phyloP scores from a whole-genome alignment of 2,329 filamentous ascomycete genomes.

The Aureobasidium subglaciale region DNA sequence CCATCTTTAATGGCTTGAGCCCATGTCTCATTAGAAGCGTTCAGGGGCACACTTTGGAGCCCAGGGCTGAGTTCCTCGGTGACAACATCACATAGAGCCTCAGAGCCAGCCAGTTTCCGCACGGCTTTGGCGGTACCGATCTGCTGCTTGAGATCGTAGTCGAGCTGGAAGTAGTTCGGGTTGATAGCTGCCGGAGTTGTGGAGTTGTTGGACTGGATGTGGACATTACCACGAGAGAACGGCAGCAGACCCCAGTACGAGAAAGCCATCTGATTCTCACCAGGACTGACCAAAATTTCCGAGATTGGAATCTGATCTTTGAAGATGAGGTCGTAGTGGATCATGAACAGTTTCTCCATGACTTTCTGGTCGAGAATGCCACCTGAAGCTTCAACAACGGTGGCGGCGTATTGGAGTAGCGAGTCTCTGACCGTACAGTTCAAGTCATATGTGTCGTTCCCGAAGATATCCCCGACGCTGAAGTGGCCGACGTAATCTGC shows the following conservation, averaged over 20 bases:
- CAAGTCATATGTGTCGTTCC: conserved; percentile 20
- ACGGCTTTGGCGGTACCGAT: conserved; percentile 27
- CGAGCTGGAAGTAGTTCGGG: conserved; percentile 35
- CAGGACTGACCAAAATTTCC: conserved; percentile 38
- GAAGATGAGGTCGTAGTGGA: conserved; percentile 46
- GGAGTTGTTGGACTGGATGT: conserved; percentile 27
- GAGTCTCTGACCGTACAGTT: conserved; percentile 21
- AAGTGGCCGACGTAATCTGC: conserved; percentile 29
- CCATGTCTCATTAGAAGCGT: conserved; percentile 21
- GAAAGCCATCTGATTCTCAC: conserved; percentile 28
- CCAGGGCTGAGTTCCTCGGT: conserved; percentile 15
- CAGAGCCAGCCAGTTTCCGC: conserved; percentile 19
- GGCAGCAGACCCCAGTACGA: conserved; percentile 32
- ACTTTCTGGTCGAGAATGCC: conserved; percentile 33
- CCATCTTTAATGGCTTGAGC: conserved; percentile 1
- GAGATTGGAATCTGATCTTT: conserved; percentile 37
- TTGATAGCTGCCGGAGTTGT: conserved; percentile 31
- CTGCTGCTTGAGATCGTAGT: conserved; percentile 30
- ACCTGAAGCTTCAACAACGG: conserved; percentile 22
- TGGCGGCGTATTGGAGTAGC: conserved; percentile 24
- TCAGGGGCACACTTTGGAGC: conserved; percentile 5
- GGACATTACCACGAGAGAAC: conserved; percentile 30
- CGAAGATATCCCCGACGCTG: conserved; percentile 30
- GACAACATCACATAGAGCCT: conserved; percentile 21
- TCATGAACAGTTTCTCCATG: conserved; percentile 38